Evolutionary conservation across 768 basidiomycete species (phyloP).

Genomic region (Podaxis sp.): DNA sequence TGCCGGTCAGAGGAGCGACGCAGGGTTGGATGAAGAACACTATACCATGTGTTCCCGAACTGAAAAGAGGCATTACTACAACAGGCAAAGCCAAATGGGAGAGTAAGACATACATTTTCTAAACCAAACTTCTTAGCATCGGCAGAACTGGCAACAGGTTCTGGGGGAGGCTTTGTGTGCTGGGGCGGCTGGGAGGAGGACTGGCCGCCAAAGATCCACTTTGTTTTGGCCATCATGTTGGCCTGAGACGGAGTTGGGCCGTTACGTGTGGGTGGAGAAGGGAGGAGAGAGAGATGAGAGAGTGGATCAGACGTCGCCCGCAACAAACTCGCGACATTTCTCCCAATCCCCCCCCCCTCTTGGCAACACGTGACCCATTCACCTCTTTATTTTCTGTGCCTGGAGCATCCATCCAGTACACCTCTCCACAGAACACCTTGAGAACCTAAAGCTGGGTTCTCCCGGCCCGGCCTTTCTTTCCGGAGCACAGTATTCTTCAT

Average conservation of each 20-base stretch:
- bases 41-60: slow-evolving; percentile 97
- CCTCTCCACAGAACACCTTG: neutral
- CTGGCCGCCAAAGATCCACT: slow-evolving; percentile 37
- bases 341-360: neutral
- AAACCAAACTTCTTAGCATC: slow-evolving; percentile 93
- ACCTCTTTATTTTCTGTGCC: neutral
- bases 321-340: slow-evolving; percentile 18
- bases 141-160: slow-evolving; percentile 47
- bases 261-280: neutral
- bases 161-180: slow-evolving; percentile 29
- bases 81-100: slow-evolving; percentile 3
- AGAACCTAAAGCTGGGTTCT: neutral
- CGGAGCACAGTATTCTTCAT: neutral
- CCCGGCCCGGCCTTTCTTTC: neutral
- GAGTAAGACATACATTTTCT: slow-evolving; percentile 78
- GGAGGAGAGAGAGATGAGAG: slow-evolving; percentile 13
- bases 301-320: slow-evolving; percentile 13
- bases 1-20: slow-evolving; percentile 18
- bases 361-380: slow-evolving; percentile 16
- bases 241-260: slow-evolving; percentile 3
- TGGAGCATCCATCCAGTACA: neutral
- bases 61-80: slow-evolving; percentile 29
- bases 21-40: neutral
- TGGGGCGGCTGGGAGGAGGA: slow-evolving; percentile 19
- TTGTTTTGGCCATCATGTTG: slow-evolving; percentile 36